phyloP scores from a whole-genome alignment of 2,329 filamentous ascomycete species.

The Phaeosphaeria sp. region DNA sequence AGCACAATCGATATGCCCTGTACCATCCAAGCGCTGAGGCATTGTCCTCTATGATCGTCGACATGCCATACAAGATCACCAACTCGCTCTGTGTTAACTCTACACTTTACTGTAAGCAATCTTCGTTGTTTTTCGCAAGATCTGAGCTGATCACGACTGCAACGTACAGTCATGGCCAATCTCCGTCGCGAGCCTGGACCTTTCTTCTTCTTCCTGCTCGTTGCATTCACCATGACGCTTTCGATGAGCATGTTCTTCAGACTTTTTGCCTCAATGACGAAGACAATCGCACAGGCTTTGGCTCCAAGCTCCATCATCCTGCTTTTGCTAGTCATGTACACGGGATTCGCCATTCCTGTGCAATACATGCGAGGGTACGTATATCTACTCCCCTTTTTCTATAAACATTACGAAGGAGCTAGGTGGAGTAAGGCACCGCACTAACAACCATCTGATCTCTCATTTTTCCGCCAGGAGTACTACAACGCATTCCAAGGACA shows the following conservation, averaged over 20 bases:
- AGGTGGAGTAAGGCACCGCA: no score
- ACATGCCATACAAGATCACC: constrained; percentile 77
- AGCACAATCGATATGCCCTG: constrained; percentile 82
- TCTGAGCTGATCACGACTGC: not conserved
- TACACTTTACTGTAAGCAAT: constrained; percentile 68
- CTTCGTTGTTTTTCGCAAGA: no score
- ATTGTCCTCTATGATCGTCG: constrained; percentile 78
- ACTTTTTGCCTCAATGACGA: constrained; percentile 74
- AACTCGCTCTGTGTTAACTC: constrained; percentile 77
- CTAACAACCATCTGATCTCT: no score
- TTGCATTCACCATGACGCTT: constrained; percentile 63
- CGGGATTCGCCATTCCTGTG: constrained; percentile 71
- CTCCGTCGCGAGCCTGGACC: constrained; percentile 72
- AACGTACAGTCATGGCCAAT: constrained; percentile 69
- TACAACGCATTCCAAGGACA: no score
- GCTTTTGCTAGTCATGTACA: constrained; percentile 67
- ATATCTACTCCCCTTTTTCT: no score
- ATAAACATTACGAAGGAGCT: no score
- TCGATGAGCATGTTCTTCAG: constrained; percentile 85
- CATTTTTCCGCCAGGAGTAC: no score
- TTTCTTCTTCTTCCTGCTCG: constrained; percentile 83
- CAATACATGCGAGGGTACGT: constrained; percentile 57
- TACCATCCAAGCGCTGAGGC: constrained; percentile 88
- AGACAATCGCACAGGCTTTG: constrained; percentile 65
- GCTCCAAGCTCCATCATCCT: constrained; percentile 63